Conservation (phyloP, 2,329 filamentous ascomycete genomes). For the Hypocrella siamensis region DNA sequence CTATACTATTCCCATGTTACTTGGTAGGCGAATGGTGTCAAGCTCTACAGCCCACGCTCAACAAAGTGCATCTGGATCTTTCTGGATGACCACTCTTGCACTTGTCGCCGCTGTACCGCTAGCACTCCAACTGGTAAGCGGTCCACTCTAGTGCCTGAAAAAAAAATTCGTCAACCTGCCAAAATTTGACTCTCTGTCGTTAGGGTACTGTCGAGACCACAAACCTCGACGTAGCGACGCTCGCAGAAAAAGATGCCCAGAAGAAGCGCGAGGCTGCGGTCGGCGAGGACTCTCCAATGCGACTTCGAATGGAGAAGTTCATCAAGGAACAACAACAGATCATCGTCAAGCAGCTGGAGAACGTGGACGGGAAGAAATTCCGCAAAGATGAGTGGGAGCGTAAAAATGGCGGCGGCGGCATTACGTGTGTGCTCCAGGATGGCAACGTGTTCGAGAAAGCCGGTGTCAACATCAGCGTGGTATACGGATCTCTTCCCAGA, state of each 20-base stretch:
- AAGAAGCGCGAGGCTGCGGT: constrained; percentile 57
- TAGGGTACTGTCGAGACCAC: constrained; percentile 26
- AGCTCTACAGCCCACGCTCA: neutral
- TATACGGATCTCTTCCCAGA: constrained; percentile 81
- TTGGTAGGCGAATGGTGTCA: neutral
- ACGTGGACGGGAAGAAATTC: constrained; percentile 73
- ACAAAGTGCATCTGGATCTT: neutral
- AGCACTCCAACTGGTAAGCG: constrained; percentile 3
- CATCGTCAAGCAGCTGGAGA: constrained; percentile 71
- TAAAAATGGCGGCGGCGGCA: constrained; percentile 79
- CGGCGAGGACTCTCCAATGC: constrained; percentile 75
- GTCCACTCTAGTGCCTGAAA: too few relatives aligned
- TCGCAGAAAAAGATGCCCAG: constrained; percentile 73
- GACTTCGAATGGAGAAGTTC: constrained; percentile 90
- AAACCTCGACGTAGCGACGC: constrained; percentile 47
- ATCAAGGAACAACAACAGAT: constrained; percentile 84
- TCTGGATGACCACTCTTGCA: constrained; percentile 1
- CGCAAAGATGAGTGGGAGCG: constrained; percentile 74
- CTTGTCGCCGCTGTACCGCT: constrained; percentile 1
- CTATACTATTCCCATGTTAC: too few relatives aligned
- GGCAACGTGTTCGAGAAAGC: constrained; percentile 97
- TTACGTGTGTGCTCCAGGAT: constrained; percentile 88
- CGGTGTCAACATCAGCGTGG: constrained; percentile 85
- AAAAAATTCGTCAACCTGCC: too few relatives aligned
- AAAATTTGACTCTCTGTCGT: neutral